Conservation (phyloP, 306 rosid species). For the Inga laurina region DNA sequence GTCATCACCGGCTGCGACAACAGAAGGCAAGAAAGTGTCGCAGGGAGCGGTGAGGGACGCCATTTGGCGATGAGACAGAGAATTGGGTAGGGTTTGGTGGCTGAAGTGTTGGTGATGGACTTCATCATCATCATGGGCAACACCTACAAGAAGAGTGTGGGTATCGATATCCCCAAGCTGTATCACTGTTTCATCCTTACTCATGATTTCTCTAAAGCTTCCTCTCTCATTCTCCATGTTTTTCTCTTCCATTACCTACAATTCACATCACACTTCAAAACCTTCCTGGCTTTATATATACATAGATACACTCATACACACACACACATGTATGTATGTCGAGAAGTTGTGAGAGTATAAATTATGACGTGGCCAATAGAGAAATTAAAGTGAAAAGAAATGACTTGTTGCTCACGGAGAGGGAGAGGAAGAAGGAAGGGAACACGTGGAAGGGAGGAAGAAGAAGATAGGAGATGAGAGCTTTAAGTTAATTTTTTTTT, state of each 20-base stretch:
- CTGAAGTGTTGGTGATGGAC: not conserved
- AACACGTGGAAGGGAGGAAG: not conserved
- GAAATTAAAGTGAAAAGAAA: not conserved
- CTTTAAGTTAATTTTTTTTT: too few species aligned
- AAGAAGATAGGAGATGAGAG: not conserved
- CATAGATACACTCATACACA: too few species aligned
- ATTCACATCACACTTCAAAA: not conserved
- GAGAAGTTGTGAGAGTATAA: not conserved
- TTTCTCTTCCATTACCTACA: not conserved
- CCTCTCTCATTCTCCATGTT: slow-evolving; percentile 30
- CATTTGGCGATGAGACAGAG: slow-evolving; percentile 64
- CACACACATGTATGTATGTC: too few species aligned
- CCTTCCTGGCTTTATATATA: slow-evolving; percentile 1
- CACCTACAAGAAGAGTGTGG: slow-evolving; percentile 23
- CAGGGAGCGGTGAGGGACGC: slow-evolving; percentile 58
- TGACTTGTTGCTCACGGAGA: not conserved
- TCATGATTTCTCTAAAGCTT: slow-evolving; percentile 21
- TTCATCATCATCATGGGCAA: not conserved
- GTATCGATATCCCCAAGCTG: slow-evolving; percentile 34
- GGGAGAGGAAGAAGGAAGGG: not conserved
- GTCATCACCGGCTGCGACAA: not conserved
- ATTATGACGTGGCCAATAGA: not conserved
- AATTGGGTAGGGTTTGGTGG: slow-evolving; percentile 10
- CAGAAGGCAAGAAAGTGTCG: slow-evolving; percentile 71
- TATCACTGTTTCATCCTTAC: slow-evolving; percentile 37